phyloP scores from a whole-genome alignment of 2,329 filamentous ascomycete species.

The Calonectria pseudoreteaudii region DNA sequence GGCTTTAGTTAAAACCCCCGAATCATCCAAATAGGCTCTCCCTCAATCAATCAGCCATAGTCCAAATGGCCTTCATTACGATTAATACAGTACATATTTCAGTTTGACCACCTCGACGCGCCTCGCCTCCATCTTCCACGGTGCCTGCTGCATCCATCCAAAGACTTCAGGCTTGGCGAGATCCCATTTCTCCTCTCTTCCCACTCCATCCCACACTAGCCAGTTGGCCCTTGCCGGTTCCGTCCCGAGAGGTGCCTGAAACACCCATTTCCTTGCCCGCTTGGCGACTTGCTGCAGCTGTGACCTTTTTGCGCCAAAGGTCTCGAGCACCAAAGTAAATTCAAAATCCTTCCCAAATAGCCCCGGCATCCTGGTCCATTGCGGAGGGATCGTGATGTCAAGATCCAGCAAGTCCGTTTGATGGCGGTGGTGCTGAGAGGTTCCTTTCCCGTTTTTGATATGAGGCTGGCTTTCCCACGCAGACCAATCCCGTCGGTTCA shows the following conservation, averaged over 20 bases:
- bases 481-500: neutral
- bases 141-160: neutral
- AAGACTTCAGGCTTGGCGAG: neutral
- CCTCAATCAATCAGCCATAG: neutral
- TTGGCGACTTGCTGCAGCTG: neutral
- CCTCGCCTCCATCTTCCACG: neutral
- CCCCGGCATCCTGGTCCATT: neutral
- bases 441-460: neutral
- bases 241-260: neutral
- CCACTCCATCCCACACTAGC: neutral
- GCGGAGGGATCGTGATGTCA: neutral
- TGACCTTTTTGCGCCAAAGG: neutral
- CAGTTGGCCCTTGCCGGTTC: neutral
- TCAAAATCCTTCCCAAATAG: neutral
- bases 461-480: neutral
- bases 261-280: neutral
- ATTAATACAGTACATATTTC: neutral
- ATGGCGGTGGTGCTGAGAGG: neutral
- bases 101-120: neutral
- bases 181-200: neutral
- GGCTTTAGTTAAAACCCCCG: neutral
- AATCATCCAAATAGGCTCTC: neutral
- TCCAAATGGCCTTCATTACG: neutral
- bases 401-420: neutral
- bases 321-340: neutral